Evolutionary conservation across 129 eudicot genomes (phyloP), one percentile per base, ranked within the genome.

Genomic region (Saussurea involucrata): DNA sequence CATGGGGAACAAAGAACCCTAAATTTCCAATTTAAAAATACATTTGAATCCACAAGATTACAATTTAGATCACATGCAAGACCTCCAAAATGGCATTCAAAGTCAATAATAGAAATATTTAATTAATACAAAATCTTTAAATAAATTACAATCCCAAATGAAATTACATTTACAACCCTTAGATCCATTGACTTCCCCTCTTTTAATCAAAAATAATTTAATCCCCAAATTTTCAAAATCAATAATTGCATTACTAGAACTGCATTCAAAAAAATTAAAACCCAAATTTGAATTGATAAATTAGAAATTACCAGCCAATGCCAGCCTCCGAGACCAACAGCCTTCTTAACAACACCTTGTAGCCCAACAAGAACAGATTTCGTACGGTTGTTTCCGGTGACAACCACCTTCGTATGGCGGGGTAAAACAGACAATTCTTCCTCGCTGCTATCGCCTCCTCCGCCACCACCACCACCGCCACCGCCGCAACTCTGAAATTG

Each of bases 311-410:
- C 98, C 98, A 92, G 96, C 96, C 98, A 92, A 82, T 92, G 98
- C 98, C 98, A 92, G 1, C 98, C 98, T 25, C 98, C 98, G 27
- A 92, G 98, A 10, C 98, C 98, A 81, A 92, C 94, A 84, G 97
- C 93, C 76, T 92, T 92, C 88, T 92, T 92, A 7, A 92, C 97
- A 21, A 92, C 97, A 36, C 98, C 98, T 27, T 88, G 93, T 21
- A 92, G 80, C 3, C 98, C 98, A 70, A 92, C 98, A 57, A 92
- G 85, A 63, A 92, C 94, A 28, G 98, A 92, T 73, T 92, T 92
- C 0, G 98, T 92, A 25, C 98, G 83, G 75, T 92, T 92, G 64
- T 92, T 92, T 10, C 98, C 98, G 12, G 98, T 92, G 69, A 92
- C 98, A 24, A 92, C 94, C 17, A 92, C 98, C 74, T 90, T 92